phyloP scores from a whole-genome alignment of 257 asterid species.

The Ophiorrhiza pumila region DNA sequence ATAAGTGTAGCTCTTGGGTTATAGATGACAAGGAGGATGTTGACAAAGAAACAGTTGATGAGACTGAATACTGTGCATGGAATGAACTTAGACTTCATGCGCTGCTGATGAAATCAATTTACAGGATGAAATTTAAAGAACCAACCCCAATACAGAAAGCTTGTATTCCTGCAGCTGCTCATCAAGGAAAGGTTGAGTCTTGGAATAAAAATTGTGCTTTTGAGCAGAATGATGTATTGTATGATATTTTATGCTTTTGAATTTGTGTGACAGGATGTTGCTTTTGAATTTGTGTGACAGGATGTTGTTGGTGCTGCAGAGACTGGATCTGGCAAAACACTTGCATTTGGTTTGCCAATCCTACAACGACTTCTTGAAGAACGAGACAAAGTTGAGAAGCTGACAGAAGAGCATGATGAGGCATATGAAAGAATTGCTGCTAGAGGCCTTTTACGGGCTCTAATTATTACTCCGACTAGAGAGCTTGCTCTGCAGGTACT shows the following conservation, averaged over 20 bases:
- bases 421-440: slow-evolving; percentile 55
- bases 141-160: slow-evolving; percentile 93
- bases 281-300: slow-evolving; percentile 42
- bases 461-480: slow-evolving; percentile 89
- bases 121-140: slow-evolving; percentile 73
- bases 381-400: slow-evolving; percentile 66
- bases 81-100: slow-evolving; percentile 92
- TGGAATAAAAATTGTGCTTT: slow-evolving; percentile 16
- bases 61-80: slow-evolving; percentile 77
- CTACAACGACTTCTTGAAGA: slow-evolving; percentile 92
- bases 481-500: slow-evolving; percentile 97
- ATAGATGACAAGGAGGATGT: slow-evolving; percentile 30
- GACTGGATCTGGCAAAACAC: slow-evolving; percentile 99
- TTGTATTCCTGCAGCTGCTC: slow-evolving; percentile 96
- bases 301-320: slow-evolving; percentile 99
- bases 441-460: slow-evolving; percentile 66
- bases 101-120: slow-evolving; percentile 72
- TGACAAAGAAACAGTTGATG: slow-evolving; percentile 61
- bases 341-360: slow-evolving; percentile 97
- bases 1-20: slow-evolving; percentile 29
- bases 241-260: slow-evolving; percentile 24
- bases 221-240: slow-evolving; percentile 7
- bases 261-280: slow-evolving; percentile 68
- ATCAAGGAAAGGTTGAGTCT: slow-evolving; percentile 85
- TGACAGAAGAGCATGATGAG: slow-evolving; percentile 46